Conservation (phyloP, 352 stramenopile species). For the Pythium coloratum region DNA sequence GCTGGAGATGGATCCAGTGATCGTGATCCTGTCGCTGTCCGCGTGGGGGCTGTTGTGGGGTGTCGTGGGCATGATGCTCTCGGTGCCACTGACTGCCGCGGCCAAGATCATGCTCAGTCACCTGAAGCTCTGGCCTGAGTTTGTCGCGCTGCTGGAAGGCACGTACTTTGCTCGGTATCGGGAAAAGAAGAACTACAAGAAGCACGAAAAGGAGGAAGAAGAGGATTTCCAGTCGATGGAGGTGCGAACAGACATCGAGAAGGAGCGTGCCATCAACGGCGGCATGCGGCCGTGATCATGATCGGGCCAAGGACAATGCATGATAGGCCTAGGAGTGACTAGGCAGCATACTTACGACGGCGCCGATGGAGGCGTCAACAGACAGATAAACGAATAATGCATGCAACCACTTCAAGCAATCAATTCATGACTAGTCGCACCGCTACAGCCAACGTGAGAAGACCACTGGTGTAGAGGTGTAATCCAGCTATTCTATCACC, state of each 20-base stretch:
- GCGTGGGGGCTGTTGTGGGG: slow-evolving; percentile 86
- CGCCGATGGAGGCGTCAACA: neutral
- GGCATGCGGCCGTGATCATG: slow-evolving; percentile 23
- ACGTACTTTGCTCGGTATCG: slow-evolving; percentile 84
- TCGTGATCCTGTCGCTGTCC: slow-evolving; percentile 87
- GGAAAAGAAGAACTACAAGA: slow-evolving; percentile 70
- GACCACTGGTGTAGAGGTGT: neutral
- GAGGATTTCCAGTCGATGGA: slow-evolving; percentile 77
- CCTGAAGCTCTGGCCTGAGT: slow-evolving; percentile 83
- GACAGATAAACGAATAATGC: neutral
- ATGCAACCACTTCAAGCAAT: neutral
- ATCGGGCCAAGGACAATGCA: neutral
- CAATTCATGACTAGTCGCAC: neutral
- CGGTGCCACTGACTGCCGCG: slow-evolving; percentile 78
- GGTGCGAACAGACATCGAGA: slow-evolving; percentile 71
- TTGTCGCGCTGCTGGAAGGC: slow-evolving; percentile 85
- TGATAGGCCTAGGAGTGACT: neutral
- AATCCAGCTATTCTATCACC: neutral
- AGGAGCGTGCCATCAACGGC: slow-evolving; percentile 37
- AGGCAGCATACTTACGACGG: too few relatives aligned
- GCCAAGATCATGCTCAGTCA: slow-evolving; percentile 89
- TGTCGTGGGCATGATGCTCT: slow-evolving; percentile 90
- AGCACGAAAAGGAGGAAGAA: slow-evolving; percentile 65
- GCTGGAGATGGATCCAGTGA: slow-evolving; percentile 85
- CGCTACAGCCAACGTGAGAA: neutral